A percentile compares a stretch with the other conserved stretches of the same genome.
These are phyloP conservation scores for Termitomyces sp. DNA, from an alignment of 768 basidiomycete genomes.

Conservation along the genomic window DNA sequence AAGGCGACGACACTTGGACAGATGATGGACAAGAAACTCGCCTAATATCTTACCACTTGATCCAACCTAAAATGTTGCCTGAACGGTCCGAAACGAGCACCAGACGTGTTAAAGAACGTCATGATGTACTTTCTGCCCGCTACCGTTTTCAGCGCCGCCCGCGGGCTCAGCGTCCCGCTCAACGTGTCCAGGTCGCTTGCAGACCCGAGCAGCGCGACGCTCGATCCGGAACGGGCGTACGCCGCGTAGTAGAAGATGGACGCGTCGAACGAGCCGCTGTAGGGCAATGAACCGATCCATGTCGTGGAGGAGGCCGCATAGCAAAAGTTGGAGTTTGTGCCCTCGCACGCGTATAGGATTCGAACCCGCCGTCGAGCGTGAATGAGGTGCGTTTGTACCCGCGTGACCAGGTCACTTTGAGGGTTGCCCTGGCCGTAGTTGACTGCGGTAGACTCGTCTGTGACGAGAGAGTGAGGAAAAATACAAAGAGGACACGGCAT, in stretches of 20 bases:
- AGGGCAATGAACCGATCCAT: conserved; percentile 34
- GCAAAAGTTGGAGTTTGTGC: conserved; percentile 35
- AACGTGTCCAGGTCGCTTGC: conserved; percentile 29
- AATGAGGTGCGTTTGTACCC: conserved; percentile 37
- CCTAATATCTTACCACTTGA: background rate
- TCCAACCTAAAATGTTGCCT: background rate
- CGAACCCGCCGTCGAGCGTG: conserved; percentile 38
- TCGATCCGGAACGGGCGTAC: conserved; percentile 34
- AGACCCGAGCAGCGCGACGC: conserved; percentile 37
- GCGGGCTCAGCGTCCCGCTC: conserved; percentile 31
- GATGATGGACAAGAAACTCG: no score
- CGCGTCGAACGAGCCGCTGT: conserved; percentile 34
- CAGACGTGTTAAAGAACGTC: conserved; percentile 28
- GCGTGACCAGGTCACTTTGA: conserved; percentile 39
- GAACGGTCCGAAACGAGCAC: background rate
- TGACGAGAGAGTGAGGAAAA: conserved; percentile 24
- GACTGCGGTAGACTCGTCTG: conserved; percentile 38
- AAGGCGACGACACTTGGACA: background rate
- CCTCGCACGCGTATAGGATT: conserved; percentile 29
- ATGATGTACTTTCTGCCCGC: conserved; percentile 32
- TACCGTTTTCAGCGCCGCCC: conserved; percentile 25
- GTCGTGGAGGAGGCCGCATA: conserved; percentile 26
- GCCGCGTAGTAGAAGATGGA: conserved; percentile 35
- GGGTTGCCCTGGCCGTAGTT: conserved; percentile 41
- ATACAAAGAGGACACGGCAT: no score